Evolutionary conservation across 1,139 yeast genomes (phyloP).

Genomic region (Nadsonia commutata): DNA sequence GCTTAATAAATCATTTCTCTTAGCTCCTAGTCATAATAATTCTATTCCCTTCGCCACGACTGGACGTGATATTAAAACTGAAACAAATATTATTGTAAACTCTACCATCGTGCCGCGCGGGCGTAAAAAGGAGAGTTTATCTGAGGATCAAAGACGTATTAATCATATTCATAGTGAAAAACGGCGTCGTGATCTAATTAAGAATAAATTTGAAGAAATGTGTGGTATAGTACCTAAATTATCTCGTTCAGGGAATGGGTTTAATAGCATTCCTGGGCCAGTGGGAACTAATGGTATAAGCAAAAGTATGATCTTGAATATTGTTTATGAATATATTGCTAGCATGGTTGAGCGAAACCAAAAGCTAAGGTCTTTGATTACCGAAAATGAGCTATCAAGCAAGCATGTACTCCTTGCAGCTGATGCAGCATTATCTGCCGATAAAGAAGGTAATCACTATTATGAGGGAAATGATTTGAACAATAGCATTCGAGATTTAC

Average conservation of each 20-base stretch:
- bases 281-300: constrained; percentile 27
- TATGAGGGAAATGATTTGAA: no score
- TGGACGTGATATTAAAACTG: no score
- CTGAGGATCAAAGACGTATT: constrained; percentile 52
- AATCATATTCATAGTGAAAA: constrained; percentile 70
- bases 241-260: constrained; percentile 12
- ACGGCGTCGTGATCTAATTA: constrained; percentile 57
- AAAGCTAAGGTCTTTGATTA: constrained; percentile 9
- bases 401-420: no score
- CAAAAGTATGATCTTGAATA: constrained; percentile 26
- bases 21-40: no score
- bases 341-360: constrained; percentile 18
- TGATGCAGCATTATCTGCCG: no score
- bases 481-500: no score
- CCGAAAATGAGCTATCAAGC: no score
- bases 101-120: constrained; percentile 7
- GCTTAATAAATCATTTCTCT: constrained; percentile 3
- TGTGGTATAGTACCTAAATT: constrained; percentile 24
- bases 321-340: constrained; percentile 19
- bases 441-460: no score
- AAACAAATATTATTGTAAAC: constrained; percentile 1
- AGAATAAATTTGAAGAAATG: constrained; percentile 27
- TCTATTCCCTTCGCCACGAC: no score
- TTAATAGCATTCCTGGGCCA: constrained; percentile 24
- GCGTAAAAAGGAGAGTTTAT: constrained; percentile 30